These are phyloP conservation scores for Friedmanniomyces simplex DNA, from an alignment of 495 filamentous ascomycete species.

Conservation along the genomic window DNA sequence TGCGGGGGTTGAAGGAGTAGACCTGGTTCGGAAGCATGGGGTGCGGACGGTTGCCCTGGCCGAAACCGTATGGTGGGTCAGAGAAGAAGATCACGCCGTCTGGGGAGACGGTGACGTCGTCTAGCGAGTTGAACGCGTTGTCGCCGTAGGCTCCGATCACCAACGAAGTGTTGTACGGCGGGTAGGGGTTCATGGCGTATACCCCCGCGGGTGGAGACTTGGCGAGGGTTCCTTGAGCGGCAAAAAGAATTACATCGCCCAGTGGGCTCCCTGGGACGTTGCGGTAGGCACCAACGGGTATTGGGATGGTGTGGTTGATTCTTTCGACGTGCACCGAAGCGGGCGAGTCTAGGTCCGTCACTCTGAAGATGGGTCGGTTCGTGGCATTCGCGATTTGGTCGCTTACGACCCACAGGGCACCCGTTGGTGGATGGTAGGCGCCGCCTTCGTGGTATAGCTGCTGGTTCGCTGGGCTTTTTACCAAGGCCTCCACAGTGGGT, in stretches of 20 bases:
- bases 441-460: slow-evolving; percentile 7
- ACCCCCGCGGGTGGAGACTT: neutral
- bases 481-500: neutral
- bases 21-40: slow-evolving; percentile 2
- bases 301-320: neutral
- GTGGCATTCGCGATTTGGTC: neutral
- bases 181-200: slow-evolving; percentile 2
- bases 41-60: neutral
- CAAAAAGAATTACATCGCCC: slow-evolving; percentile 4
- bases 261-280: neutral
- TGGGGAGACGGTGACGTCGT: slow-evolving; percentile 1
- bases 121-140: slow-evolving; percentile 1
- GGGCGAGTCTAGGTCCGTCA: neutral
- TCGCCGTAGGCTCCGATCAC: neutral
- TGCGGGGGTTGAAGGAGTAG: neutral
- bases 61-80: neutral
- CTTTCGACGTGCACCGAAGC: neutral
- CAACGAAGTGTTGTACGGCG: slow-evolving; percentile 5
- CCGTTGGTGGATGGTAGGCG: neutral
- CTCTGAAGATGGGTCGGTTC: neutral
- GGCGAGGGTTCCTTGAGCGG: neutral
- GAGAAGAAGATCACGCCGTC: neutral
- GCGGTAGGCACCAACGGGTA: neutral
- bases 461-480: neutral
- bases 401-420: neutral